phyloP scores from a whole-genome alignment of 345 rosid genomes.

The Clarkia xantiana region DNA sequence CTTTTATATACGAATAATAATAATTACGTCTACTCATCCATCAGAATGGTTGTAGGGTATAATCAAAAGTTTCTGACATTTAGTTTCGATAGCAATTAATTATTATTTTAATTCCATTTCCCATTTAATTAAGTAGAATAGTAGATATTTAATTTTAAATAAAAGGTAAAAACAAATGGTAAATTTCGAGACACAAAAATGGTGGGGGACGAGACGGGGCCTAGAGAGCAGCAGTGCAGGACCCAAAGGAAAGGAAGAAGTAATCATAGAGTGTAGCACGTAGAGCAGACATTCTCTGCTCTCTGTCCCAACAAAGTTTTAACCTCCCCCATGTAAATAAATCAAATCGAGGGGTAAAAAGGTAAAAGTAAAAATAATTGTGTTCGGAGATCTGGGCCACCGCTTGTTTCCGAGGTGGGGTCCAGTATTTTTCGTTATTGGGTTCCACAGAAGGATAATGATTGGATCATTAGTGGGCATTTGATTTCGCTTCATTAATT shows the following conservation, averaged over 20 bases:
- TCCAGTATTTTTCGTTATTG: conserved; percentile 6
- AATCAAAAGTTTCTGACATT: too few relatives aligned
- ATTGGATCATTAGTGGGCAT: conserved; percentile 30
- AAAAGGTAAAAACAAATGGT: conserved; percentile 13
- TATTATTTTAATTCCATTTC: too few relatives aligned
- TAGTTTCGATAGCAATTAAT: too few relatives aligned
- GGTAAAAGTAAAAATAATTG: not conserved
- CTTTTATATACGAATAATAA: too few relatives aligned
- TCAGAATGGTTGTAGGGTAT: too few relatives aligned
- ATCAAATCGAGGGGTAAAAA: not conserved
- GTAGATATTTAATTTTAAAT: too few relatives aligned
- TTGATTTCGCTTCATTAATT: conserved; percentile 16
- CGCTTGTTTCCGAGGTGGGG: conserved; percentile 4
- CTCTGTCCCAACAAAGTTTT: not conserved
- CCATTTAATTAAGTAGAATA: too few relatives aligned
- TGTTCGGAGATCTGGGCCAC: conserved; percentile 3
- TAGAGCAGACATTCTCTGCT: conserved; percentile 8
- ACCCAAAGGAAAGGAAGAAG: conserved; percentile 1
- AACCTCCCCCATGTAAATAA: conserved; percentile 2
- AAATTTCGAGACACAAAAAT: conserved; percentile 2
- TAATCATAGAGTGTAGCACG: conserved; percentile 4
- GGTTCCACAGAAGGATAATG: conserved; percentile 9
- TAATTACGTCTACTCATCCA: too few relatives aligned
- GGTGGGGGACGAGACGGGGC: not conserved
- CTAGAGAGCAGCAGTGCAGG: conserved; percentile 4